Evolutionary conservation across 257 asterid species (phyloP), one percentile per base, ranked within the genome.

Genomic region (Solanum clarkiae): DNA sequence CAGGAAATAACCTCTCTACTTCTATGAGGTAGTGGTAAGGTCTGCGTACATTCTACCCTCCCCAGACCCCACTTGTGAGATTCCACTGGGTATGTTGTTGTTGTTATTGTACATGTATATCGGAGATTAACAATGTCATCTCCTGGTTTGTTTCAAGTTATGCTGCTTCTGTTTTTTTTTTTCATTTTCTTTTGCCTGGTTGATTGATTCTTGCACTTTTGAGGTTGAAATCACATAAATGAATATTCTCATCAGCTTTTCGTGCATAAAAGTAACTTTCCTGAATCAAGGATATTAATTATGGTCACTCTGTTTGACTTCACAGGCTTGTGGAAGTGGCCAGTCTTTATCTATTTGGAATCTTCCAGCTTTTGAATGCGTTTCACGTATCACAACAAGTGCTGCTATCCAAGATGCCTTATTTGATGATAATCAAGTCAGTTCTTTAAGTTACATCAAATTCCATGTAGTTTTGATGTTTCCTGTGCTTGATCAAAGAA

Each of bases 281-380:
- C 29, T 16, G 7, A 26, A 53, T 79, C 26, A 53, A 53, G 49
- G 15, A 79, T 26, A 17, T 51, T 79, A 10, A 54, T 79, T 26
- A 53, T 32, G 8, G 83, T 47, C 29, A 79, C 49, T 79, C 16
- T 79, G 83, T 54, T 53, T 53, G 84, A 81, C 80, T 83, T 81
- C 72, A 68, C 82, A 95, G 99, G 98, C 91, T 85, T 95, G 97
- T 89, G 99, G 98, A 72, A 96, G 91, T 87, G 98, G 97, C 40
- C 95, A 75, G 81, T 92, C 97, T 68, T 80, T 96, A 56, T 95
- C 98, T n/a, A 89, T 96, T 57, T 96, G 99, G 99, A 95, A 92
- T 88, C 95, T 96, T 90, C 91, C 92, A 90, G 97, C 98, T 63
- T 84, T 93, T 72, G 98, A 95, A 88, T 92, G 99, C 0, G 94